Evolutionary conservation across 139 green algal genomes (phyloP), one percentile per base, ranked within the genome.

Genomic region (Trebouxia sp.): DNA sequence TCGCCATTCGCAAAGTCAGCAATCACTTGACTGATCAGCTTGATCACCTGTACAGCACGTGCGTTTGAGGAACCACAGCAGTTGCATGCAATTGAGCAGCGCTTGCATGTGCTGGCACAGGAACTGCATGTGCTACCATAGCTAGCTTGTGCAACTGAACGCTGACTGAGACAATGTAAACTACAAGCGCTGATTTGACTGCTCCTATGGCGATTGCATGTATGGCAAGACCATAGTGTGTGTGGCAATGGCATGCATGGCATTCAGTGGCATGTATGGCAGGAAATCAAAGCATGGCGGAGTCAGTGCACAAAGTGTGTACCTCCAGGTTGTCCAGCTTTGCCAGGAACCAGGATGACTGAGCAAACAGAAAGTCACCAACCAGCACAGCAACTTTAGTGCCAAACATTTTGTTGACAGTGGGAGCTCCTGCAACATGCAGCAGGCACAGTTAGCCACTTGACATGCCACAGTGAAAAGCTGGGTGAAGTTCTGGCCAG

Each of bases 1-100:
- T 99, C 97, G 5, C 97, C 97, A 81, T 99, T 95, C 3, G 97
- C 97, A 93, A 99, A 99, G 85, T 99, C 96, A 7, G 97, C 97
- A 76, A 99, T 99, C 17, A 99, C 97, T 80, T 98, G 92, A 45
- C 87, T 94, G 78, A 98, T 98, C 35, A 98, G 92, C 87, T 99
- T 98, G 90, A 99, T 99, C 17, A 98, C 95, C 91, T 98, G 92
- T 56, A 90, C 10, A 30, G 65, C 8, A 30, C n/a, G 28, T 69
- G 56, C 56, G n/a, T 17, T 3, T 32, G 3, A 32, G 26, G 56
- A 69, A 5, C 30, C 1, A 24, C 6, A 51, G 39, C 6, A 22
- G 17, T 22, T 22, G 26, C 5, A 55, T 26, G 10, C 32, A 30
- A 30, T 42, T n/a, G 26, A 12, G 24, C 26, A 70, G 11, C 2